These are phyloP conservation scores for fission yeast (Schizosaccharomyces pombe) DNA, from an alignment of 805 yeast genomes.

Conservation along the genomic window DNA sequence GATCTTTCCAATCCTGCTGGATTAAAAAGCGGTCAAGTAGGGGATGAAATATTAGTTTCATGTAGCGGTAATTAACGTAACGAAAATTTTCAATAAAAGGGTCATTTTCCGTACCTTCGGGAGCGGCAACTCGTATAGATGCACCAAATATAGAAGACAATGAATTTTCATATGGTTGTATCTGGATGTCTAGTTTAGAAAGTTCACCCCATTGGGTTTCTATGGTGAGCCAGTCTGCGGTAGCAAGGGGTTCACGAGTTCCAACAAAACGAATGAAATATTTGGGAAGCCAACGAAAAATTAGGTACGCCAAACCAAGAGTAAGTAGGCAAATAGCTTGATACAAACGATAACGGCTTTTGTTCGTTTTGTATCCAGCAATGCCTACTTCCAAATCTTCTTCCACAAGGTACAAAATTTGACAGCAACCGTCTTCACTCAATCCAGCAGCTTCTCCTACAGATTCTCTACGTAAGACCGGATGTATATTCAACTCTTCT, in stretches of 20 bases:
- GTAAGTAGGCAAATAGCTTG: constrained; percentile 33
- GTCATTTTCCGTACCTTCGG: constrained; percentile 18
- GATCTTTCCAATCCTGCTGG: constrained; percentile 69
- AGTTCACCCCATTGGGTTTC: constrained; percentile 89
- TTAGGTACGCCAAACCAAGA: constrained; percentile 46
- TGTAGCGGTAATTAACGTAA: constrained; percentile 58
- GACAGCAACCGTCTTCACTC: constrained; percentile 19
- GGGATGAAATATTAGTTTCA: constrained; percentile 65
- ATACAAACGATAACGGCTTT: constrained; percentile 25
- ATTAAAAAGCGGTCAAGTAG: constrained; percentile 65
- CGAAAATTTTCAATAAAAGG: constrained; percentile 50
- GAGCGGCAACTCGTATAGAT: constrained; percentile 9
- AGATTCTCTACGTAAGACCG: neutral
- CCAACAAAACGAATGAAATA: constrained; percentile 50
- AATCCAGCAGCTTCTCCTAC: constrained; percentile 4
- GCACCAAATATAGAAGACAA: constrained; percentile 39
- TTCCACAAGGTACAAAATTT: constrained; percentile 78
- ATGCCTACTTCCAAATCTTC: constrained; percentile 87
- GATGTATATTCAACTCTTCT: neutral
- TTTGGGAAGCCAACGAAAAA: constrained; percentile 70
- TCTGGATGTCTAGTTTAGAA: constrained; percentile 30
- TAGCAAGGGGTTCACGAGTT: constrained; percentile 39
- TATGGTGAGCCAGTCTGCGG: constrained; percentile 76
- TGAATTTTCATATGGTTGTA: constrained; percentile 44
- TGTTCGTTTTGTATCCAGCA: constrained; percentile 57